Evolutionary conservation across 345 rosid species (phyloP).

Genomic region (Brassica cretica): DNA sequence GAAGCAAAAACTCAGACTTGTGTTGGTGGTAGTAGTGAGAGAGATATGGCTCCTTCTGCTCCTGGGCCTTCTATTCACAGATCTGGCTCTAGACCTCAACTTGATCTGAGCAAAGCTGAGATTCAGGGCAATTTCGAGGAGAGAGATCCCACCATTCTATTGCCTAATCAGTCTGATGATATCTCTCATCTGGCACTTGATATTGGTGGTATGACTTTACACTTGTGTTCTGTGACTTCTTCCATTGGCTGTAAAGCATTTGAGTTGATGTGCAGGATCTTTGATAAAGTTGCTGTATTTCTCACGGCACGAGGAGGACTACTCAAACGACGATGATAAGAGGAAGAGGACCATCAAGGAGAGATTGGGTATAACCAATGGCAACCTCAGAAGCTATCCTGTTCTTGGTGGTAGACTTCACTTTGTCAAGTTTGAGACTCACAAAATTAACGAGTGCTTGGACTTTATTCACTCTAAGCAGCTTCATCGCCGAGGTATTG

Average conservation of each 20-base stretch:
- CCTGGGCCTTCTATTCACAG: slow-evolving; percentile 22
- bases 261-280: no score
- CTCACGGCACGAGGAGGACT: slow-evolving; percentile 84
- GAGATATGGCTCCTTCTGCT: slow-evolving; percentile 61
- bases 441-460: slow-evolving; percentile 84
- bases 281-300: slow-evolving; percentile 93
- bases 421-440: slow-evolving; percentile 90
- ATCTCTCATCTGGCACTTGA: background rate
- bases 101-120: slow-evolving; percentile 96
- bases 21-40: slow-evolving; percentile 45
- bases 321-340: slow-evolving; percentile 57
- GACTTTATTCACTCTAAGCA: slow-evolving; percentile 95
- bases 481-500: slow-evolving; percentile 84
- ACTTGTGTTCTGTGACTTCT: no score
- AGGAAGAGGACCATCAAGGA: slow-evolving; percentile 75
- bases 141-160: slow-evolving; percentile 85
- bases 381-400: slow-evolving; percentile 86
- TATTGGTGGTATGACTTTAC: background rate
- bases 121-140: slow-evolving; percentile 95
- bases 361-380: slow-evolving; percentile 73
- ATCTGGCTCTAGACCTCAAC: slow-evolving; percentile 91
- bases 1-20: slow-evolving; percentile 30
- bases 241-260: no score
- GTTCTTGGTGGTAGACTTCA: slow-evolving; percentile 98
- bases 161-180: slow-evolving; percentile 91